phyloP scores from a whole-genome alignment of 306 rosid genomes.

The Crataegus laevigata region DNA sequence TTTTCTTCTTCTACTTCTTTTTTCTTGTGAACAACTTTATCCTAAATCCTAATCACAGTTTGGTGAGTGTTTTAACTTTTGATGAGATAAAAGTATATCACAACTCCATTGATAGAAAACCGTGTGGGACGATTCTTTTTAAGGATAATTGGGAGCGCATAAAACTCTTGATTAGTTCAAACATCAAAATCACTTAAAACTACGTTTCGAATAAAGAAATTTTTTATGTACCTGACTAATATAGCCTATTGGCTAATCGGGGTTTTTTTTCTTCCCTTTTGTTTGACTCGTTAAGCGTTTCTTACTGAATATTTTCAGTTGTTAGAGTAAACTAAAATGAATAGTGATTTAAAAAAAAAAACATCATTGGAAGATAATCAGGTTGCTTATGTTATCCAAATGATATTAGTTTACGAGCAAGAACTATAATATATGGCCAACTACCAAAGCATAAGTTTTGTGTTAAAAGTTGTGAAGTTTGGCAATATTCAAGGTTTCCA shows the following conservation, averaged over 20 bases:
- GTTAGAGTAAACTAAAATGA: background rate
- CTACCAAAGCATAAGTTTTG: background rate
- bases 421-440: background rate
- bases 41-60: background rate
- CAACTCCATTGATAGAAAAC: background rate
- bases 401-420: background rate
- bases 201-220: too few relatives aligned
- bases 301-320: too few relatives aligned
- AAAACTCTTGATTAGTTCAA: background rate
- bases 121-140: slow-evolving; percentile 12
- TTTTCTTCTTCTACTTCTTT: background rate
- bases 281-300: background rate
- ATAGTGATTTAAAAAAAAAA: too few relatives aligned
- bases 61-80: slow-evolving; percentile 7
- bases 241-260: background rate
- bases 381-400: background rate
- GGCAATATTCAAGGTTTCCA: background rate
- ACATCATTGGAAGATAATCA: background rate
- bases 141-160: background rate
- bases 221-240: too few relatives aligned
- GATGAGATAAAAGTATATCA: background rate
- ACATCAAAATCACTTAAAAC: background rate
- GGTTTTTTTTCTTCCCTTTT: too few relatives aligned
- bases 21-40: background rate
- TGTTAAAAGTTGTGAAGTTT: background rate